Conservation (phyloP, 371 early-diverging fungal genomes). For the Mortierella sp. region DNA sequence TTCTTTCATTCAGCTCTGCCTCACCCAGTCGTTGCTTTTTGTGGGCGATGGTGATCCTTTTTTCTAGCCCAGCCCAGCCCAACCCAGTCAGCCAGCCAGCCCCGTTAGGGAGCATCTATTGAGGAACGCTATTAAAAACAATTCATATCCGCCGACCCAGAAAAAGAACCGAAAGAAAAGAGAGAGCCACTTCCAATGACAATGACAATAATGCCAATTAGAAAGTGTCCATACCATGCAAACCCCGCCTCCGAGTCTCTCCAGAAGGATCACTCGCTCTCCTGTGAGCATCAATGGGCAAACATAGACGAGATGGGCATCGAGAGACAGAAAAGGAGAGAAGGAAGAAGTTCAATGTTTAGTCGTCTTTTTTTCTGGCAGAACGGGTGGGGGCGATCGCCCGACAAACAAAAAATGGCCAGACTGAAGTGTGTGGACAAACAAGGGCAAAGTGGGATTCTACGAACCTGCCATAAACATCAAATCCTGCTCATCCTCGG, state of each 20-base stretch:
- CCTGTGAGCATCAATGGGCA: constrained; percentile 22
- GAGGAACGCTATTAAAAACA: background rate
- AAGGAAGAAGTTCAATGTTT: background rate
- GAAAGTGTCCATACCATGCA: constrained; percentile 41
- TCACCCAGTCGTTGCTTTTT: background rate
- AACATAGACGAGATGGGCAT: constrained; percentile 6
- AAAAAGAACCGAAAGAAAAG: background rate
- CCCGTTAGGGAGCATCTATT: background rate
- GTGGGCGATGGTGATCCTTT: background rate
- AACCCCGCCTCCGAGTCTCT: constrained; percentile 34
- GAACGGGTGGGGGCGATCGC: background rate
- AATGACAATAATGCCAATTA: background rate
- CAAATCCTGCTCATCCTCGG: constrained; percentile 64
- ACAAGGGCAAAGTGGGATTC: background rate
- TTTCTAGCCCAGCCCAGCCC: background rate
- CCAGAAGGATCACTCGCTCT: constrained; percentile 41
- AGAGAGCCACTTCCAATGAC: background rate
- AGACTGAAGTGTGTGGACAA: background rate
- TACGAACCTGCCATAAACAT: constrained; percentile 70
- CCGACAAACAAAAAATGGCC: background rate
- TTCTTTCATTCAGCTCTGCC: background rate
- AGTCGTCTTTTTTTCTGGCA: background rate
- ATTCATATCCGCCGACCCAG: background rate
- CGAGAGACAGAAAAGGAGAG: background rate
- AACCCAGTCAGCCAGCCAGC: background rate